A percentile compares a stretch with the other conserved stretches of the same genome.
These are phyloP conservation scores for Candida chauliodis DNA, from an alignment of 805 yeast species.

Conservation along the genomic window DNA sequence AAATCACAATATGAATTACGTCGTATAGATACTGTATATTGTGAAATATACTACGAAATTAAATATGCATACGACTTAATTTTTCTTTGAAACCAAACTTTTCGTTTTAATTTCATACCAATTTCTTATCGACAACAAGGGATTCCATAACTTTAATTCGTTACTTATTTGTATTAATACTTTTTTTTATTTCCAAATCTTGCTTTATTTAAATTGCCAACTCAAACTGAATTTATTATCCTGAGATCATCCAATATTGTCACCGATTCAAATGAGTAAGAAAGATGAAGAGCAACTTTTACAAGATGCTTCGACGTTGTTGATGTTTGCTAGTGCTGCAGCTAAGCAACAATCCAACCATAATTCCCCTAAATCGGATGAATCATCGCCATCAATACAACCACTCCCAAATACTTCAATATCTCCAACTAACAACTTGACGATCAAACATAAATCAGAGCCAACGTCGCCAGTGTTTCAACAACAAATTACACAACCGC, in stretches of 20 bases:
- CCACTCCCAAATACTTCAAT: background rate
- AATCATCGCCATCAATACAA: conserved; percentile 1
- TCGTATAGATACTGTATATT: conserved; percentile 4
- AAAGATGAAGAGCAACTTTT: conserved; percentile 39
- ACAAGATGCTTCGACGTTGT: conserved; percentile 59
- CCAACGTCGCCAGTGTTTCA: conserved; percentile 1
- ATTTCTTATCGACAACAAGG: background rate
- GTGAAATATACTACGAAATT: too few species aligned
- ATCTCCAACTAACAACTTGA: background rate
- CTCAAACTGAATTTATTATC: too few species aligned
- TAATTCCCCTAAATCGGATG: conserved; percentile 4
- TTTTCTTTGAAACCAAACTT: background rate
- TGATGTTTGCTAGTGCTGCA: conserved; percentile 58
- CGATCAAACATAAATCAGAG: background rate
- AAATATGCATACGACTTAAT: background rate
- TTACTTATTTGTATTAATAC: background rate
- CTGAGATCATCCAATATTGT: too few species aligned
- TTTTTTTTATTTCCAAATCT: too few species aligned
- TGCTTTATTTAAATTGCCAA: too few species aligned
- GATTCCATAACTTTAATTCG: background rate
- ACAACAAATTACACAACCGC: background rate
- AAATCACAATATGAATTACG: too few species aligned
- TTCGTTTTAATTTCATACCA: background rate
- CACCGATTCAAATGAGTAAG: conserved; percentile 5
- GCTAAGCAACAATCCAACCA: conserved; percentile 35